phyloP scores from a whole-genome alignment of 176 grass and related monocot genomes.

The Carex pumila region DNA sequence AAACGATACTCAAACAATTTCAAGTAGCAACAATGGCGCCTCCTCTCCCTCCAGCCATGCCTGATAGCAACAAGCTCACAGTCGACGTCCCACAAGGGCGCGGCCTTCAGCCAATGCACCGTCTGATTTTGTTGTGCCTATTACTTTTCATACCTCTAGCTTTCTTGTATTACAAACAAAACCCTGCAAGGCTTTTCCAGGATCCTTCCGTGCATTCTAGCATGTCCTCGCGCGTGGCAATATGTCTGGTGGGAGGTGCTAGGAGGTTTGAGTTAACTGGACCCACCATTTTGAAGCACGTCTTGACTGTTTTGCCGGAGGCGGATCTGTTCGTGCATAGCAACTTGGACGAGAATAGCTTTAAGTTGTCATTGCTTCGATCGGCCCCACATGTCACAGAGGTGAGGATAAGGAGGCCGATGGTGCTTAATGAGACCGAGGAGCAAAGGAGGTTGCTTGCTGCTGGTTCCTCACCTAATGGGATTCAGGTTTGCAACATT shows the following conservation, averaged over 20 bases:
- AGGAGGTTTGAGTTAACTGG: slow-evolving; percentile 88
- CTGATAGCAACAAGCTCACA: no score
- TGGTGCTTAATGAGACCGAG: slow-evolving; percentile 25
- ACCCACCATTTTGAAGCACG: slow-evolving; percentile 59
- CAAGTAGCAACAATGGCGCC: no score
- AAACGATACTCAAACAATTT: no score
- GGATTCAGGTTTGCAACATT: no score
- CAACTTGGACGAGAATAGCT: slow-evolving; percentile 60
- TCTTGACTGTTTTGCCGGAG: slow-evolving; percentile 19
- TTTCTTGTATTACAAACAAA: no score
- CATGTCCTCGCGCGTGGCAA: background rate
- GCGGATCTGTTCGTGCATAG: slow-evolving; percentile 74
- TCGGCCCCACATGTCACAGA: slow-evolving; percentile 11
- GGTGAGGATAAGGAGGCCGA: slow-evolving; percentile 45
- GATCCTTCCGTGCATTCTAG: background rate
- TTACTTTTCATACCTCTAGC: no score
- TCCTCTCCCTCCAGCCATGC: no score
- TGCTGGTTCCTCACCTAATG: slow-evolving; percentile 46
- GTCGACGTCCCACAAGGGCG: no score
- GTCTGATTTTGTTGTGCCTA: no score
- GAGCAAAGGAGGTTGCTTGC: slow-evolving; percentile 34
- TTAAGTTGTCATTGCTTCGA: slow-evolving; percentile 53
- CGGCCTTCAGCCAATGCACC: no score
- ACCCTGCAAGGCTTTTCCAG: no score
- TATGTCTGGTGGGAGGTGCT: slow-evolving; percentile 39